These are phyloP conservation scores for Lichtheimia hyalospora DNA, from an alignment of 371 early-diverging fungal species.

Conservation along the genomic window DNA sequence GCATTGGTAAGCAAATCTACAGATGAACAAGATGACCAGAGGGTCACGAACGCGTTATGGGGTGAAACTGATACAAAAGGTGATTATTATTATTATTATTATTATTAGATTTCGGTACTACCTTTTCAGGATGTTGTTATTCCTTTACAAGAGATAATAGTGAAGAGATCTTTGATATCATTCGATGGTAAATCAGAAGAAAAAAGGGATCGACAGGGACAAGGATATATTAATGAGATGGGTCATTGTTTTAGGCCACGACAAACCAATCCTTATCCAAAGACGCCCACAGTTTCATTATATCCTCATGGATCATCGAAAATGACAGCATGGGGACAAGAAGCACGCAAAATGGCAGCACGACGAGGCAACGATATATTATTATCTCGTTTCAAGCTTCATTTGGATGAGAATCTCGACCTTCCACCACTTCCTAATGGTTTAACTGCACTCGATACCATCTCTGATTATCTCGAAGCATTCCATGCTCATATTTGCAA, in stretches of 20 bases:
- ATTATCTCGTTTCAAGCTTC: conserved; percentile 43
- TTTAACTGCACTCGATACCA: conserved; percentile 6
- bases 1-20: conserved; percentile 33
- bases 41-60: neutral
- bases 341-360: conserved; percentile 37
- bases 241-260: conserved; percentile 28
- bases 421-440: conserved; percentile 14
- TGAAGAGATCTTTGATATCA: conserved; percentile 49
- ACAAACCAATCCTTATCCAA: conserved; percentile 47
- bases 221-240: neutral
- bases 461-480: conserved; percentile 39
- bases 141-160: conserved; percentile 46
- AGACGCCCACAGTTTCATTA: conserved; percentile 42
- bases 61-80: no score
- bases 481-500: conserved; percentile 40
- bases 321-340: conserved; percentile 47
- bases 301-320: conserved; percentile 46
- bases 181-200: conserved; percentile 40
- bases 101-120: conserved; percentile 54
- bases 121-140: conserved; percentile 53
- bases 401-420: conserved; percentile 41
- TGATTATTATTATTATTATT: no score
- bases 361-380: conserved; percentile 39
- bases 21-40: neutral
- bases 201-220: conserved; percentile 8